Evolutionary conservation across 306 rosid species (phyloP).

Genomic region (Cucumis hystrix): DNA sequence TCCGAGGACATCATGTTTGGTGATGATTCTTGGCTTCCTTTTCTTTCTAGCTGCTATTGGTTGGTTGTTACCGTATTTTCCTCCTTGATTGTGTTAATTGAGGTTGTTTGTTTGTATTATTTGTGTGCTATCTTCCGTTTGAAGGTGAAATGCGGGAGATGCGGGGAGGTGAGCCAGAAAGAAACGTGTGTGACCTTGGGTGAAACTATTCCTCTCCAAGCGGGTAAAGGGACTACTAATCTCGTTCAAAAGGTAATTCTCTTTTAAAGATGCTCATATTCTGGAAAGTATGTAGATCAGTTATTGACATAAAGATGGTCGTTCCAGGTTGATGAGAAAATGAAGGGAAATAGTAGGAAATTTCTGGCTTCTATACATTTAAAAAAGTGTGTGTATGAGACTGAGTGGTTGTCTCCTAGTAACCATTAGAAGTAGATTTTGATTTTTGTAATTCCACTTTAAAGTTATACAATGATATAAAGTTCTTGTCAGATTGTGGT

Average conservation of each 20-base stretch:
- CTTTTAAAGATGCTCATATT: not conserved
- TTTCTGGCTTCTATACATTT: not conserved
- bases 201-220: constrained; percentile 66
- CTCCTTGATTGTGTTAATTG: not conserved
- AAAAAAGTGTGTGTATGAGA: not conserved
- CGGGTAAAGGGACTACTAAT: constrained; percentile 60
- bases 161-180: constrained; percentile 72
- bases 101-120: not conserved
- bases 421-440: not conserved
- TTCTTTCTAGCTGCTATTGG: not conserved
- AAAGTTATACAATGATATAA: not conserved
- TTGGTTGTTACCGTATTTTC: not conserved
- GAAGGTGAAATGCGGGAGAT: constrained; percentile 70
- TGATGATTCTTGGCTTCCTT: not conserved
- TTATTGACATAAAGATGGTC: not conserved
- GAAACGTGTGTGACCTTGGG: constrained; percentile 60
- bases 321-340: constrained; percentile 1
- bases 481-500: not conserved
- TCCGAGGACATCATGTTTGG: not conserved
- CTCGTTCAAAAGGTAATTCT: constrained; percentile 68
- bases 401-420: not conserved
- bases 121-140: not conserved
- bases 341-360: not conserved
- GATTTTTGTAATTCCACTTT: not conserved
- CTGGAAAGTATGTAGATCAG: not conserved